These are phyloP conservation scores for Jackrogersella minutella DNA, from an alignment of 495 filamentous ascomycete species.

Conservation along the genomic window DNA sequence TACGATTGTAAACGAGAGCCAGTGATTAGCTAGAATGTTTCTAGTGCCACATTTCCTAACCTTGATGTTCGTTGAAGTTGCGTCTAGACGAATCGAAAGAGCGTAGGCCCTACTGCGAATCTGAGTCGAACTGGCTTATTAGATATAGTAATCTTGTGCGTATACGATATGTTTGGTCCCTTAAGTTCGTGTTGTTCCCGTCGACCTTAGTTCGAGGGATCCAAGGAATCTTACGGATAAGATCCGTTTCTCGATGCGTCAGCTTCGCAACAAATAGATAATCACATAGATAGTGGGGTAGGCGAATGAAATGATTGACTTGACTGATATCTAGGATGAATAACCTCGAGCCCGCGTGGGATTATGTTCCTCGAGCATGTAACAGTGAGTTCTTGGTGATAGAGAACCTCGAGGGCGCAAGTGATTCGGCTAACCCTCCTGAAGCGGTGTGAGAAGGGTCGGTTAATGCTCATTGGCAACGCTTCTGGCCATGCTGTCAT, in stretches of 20 bases:
- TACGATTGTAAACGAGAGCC: not conserved
- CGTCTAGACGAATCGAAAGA: not conserved
- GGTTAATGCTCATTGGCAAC: not conserved
- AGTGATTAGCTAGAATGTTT: not conserved
- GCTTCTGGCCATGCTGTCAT: not conserved
- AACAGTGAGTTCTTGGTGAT: not conserved
- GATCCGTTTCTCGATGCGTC: slow-evolving; percentile 17
- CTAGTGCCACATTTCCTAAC: not conserved
- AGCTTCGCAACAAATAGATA: slow-evolving; percentile 32
- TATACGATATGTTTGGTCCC: not conserved
- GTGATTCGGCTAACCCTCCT: not conserved
- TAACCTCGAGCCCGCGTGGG: not conserved
- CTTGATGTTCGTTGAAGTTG: not conserved
- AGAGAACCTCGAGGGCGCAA: not conserved
- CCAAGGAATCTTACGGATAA: not conserved
- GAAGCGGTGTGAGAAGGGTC: not conserved
- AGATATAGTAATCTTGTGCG: not conserved
- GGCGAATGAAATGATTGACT: slow-evolving; percentile 2
- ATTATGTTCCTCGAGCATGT: not conserved
- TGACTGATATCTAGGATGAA: not conserved
- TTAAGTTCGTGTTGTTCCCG: not conserved
- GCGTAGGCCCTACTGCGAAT: not conserved
- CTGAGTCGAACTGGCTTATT: not conserved
- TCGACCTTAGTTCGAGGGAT: not conserved
- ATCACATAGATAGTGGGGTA: slow-evolving; percentile 35